These are phyloP conservation scores for Pelargonium citronellum DNA, from an alignment of 441 rosid genomes.

Conservation along the genomic window DNA sequence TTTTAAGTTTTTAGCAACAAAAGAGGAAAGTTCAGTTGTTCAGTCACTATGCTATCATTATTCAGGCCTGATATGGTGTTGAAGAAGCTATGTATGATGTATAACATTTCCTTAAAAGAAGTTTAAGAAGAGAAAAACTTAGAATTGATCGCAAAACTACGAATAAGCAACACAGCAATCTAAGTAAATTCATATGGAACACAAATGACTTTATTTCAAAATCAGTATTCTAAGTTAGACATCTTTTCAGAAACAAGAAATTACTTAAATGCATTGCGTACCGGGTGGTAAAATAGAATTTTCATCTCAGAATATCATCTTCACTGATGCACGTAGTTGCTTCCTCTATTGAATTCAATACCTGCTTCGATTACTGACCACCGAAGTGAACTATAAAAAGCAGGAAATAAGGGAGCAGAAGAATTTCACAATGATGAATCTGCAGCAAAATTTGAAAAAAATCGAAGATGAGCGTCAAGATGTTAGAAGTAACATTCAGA, in stretches of 20 bases:
- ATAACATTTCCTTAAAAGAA: not conserved
- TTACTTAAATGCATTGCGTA: not conserved
- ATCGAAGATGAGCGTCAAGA: conserved; percentile 51
- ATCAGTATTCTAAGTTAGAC: not conserved
- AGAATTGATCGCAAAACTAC: not conserved
- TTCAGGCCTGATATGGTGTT: conserved; percentile 4
- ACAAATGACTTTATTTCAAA: not conserved
- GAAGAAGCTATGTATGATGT: not conserved
- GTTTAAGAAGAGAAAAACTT: not conserved
- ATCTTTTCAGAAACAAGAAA: not conserved
- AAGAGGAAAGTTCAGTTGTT: not conserved
- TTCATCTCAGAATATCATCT: conserved; percentile 11
- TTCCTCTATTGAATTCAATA: not conserved
- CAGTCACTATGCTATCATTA: not conserved
- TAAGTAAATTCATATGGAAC: not conserved
- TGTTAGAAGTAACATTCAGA: conserved; percentile 33
- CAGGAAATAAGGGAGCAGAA: conserved; percentile 48
- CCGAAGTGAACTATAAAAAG: conserved; percentile 17
- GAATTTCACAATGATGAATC: conserved; percentile 43
- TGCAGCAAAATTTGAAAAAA: conserved; percentile 41
- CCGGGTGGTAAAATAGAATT: conserved; percentile 18
- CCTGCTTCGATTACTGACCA: conserved; percentile 9
- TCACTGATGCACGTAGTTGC: not conserved
- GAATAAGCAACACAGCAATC: not conserved
- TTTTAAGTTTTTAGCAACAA: not conserved